Conservation (phyloP, 2,329 filamentous ascomycete species). For the Paracamarosporium sp. region DNA sequence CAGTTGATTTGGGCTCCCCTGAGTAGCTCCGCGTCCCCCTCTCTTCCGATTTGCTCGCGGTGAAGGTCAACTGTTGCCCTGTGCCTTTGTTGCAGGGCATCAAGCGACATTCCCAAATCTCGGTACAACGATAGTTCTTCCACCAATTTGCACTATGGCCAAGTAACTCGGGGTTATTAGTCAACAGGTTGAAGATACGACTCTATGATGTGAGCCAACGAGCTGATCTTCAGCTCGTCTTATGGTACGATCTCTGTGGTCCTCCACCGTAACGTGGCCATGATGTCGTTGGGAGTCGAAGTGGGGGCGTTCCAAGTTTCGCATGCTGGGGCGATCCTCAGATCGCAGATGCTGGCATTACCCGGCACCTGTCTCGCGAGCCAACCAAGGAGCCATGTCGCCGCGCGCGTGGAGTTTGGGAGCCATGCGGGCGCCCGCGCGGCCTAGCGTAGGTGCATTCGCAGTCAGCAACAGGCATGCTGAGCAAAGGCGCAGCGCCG, state of each 20-base stretch:
- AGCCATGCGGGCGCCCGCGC: not conserved
- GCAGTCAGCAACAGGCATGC: not conserved
- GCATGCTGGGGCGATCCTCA: not conserved
- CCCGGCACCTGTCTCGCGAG: conserved; percentile 2
- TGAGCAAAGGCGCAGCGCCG: not conserved
- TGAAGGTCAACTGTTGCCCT: not conserved
- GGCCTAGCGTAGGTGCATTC: not conserved
- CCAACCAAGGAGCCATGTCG: not conserved
- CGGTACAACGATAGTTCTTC: not conserved
- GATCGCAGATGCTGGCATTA: not conserved
- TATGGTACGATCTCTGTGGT: no score
- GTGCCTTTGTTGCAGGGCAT: not conserved
- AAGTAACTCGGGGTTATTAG: not conserved
- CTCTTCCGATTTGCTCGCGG: no score
- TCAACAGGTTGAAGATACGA: not conserved
- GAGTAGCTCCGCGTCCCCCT: no score
- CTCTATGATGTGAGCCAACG: not conserved
- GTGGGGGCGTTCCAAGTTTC: not conserved
- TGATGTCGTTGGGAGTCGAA: not conserved
- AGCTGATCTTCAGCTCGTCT: no score
- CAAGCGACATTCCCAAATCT: not conserved
- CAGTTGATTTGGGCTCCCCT: no score
- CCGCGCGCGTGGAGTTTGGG: not conserved
- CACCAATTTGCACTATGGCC: not conserved
- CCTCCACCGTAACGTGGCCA: not conserved